phyloP scores from a whole-genome alignment of 2,329 filamentous ascomycete genomes.

The Ascochyta fabae region DNA sequence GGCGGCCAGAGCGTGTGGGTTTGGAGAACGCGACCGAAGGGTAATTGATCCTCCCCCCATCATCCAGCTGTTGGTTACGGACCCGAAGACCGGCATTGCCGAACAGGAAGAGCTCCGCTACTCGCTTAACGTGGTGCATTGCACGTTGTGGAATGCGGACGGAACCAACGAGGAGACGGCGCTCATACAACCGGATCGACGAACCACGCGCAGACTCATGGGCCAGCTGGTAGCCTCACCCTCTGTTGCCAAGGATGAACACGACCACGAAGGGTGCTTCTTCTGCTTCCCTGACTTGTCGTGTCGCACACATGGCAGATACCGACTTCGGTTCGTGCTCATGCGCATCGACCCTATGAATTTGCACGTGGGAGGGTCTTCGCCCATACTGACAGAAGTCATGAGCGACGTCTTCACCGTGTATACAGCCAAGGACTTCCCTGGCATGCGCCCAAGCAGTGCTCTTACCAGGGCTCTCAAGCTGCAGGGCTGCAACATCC shows the following conservation, averaged over 20 bases:
- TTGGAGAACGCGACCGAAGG: conserved; percentile 80
- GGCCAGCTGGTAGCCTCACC: conserved; percentile 78
- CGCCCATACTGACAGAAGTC: conserved; percentile 57
- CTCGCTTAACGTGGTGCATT: conserved; percentile 75
- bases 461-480: conserved; percentile 75
- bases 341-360: conserved; percentile 71
- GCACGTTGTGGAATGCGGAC: conserved; percentile 74
- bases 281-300: conserved; percentile 86
- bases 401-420: conserved; percentile 78
- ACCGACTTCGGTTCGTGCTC: conserved; percentile 75
- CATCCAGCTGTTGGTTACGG: conserved; percentile 72
- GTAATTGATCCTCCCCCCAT: conserved; percentile 87
- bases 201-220: conserved; percentile 78
- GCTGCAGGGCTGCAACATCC: conserved; percentile 81
- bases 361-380: conserved; percentile 60
- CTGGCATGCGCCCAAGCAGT: conserved; percentile 81
- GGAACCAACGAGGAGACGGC: conserved; percentile 72
- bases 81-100: conserved; percentile 57
- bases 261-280: conserved; percentile 76
- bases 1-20: conserved; percentile 80
- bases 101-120: conserved; percentile 67
- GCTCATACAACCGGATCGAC: conserved; percentile 71
- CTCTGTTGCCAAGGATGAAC: conserved; percentile 77
- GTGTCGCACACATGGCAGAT: conserved; percentile 77
- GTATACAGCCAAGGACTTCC: conserved; percentile 85